Conservation (phyloP, 768 basidiomycete genomes). For the Gymnopilus junonius region DNA sequence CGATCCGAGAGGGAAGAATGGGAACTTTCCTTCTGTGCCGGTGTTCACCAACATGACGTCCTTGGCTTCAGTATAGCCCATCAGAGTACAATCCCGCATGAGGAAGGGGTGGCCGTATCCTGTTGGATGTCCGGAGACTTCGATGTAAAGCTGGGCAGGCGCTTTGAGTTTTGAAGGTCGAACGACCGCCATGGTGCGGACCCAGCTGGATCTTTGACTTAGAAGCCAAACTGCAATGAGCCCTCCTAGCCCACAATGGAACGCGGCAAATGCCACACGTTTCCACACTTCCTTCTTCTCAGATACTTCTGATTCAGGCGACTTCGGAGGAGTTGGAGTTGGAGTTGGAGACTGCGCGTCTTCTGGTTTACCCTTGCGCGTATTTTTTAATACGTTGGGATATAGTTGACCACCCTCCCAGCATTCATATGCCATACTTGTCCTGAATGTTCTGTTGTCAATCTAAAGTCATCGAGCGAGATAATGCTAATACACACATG, state of each 20-base stretch:
- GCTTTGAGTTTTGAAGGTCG: constrained; percentile 1
- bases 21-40: constrained; percentile 8
- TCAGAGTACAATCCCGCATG: constrained; percentile 6
- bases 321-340: not conserved
- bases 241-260: constrained; percentile 11
- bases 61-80: not conserved
- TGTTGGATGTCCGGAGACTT: constrained; percentile 9
- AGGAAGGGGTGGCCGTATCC: constrained; percentile 9
- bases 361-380: not conserved
- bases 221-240: constrained; percentile 10
- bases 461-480: not conserved
- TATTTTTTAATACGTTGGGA: constrained; percentile 3
- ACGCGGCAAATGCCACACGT: constrained; percentile 8
- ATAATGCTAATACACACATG: constrained; percentile 5
- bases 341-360: not conserved
- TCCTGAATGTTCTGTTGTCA: not conserved
- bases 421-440: constrained; percentile 10
- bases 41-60: constrained; percentile 11
- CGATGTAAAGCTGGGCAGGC: constrained; percentile 6
- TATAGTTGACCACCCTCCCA: constrained; percentile 10
- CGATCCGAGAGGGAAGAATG: constrained; percentile 6
- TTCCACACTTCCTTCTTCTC: constrained; percentile 6
- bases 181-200: constrained; percentile 12
- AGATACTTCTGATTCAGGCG: not conserved
- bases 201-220: constrained; percentile 14